phyloP scores from a whole-genome alignment of 305 asterid species.

The Fraxinus floribunda region DNA sequence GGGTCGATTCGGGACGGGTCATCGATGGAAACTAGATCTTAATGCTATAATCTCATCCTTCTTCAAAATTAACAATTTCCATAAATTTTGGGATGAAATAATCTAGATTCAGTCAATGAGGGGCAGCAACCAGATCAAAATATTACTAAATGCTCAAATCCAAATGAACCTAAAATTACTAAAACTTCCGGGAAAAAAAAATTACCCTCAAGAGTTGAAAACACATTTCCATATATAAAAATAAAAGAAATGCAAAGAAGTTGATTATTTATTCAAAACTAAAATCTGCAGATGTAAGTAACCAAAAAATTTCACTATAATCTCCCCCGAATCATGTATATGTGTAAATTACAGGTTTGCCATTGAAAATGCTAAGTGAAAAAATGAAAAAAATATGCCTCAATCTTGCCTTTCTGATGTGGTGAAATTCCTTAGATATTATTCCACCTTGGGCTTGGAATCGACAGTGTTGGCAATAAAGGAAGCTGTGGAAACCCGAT shows the following conservation, averaged over 20 bases:
- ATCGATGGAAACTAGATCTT: no score
- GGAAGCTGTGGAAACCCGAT: conserved; percentile 76
- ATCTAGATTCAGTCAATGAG: no score
- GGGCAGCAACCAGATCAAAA: no score
- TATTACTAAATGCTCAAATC: no score
- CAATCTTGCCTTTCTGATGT: conserved; percentile 24
- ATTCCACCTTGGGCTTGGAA: conserved; percentile 72
- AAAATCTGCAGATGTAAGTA: background rate
- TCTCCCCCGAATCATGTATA: conserved; percentile 56
- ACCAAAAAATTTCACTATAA: conserved; percentile 26
- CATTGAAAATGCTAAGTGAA: conserved; percentile 23
- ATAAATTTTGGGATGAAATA: no score
- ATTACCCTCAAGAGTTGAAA: background rate
- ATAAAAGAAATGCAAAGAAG: background rate
- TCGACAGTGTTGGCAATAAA: conserved; percentile 66
- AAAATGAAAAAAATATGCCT: background rate
- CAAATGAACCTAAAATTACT: no score
- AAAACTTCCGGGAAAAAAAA: background rate
- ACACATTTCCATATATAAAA: background rate
- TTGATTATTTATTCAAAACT: background rate
- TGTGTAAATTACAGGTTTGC: conserved; percentile 38
- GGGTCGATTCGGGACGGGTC: no score
- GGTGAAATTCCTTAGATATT: conserved; percentile 36
- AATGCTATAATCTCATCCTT: no score
- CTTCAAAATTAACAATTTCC: no score